phyloP scores from a whole-genome alignment of 1,284 basidiomycete genomes.

The Cryptococcus sp. region DNA sequence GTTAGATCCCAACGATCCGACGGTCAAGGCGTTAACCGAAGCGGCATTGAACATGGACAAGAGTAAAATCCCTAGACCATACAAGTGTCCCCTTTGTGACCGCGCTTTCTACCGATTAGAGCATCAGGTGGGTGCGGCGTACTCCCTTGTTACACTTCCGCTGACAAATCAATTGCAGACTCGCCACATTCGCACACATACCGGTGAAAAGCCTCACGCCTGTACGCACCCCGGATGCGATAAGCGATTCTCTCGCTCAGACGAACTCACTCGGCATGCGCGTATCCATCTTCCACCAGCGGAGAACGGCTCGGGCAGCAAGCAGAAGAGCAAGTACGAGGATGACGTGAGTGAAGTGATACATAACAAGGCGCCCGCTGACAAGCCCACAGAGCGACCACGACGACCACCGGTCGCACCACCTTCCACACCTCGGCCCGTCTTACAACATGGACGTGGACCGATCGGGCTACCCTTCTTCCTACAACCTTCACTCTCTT shows the following conservation, averaged over 20 bases:
- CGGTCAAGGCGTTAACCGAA: slow-evolving; percentile 54
- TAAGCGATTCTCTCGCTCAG: slow-evolving; percentile 95
- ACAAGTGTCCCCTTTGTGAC: slow-evolving; percentile 93
- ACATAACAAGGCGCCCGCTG: background rate
- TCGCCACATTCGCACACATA: slow-evolving; percentile 96
- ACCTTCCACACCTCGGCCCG: slow-evolving; percentile 44
- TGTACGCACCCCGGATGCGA: slow-evolving; percentile 95
- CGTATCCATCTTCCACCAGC: slow-evolving; percentile 73
- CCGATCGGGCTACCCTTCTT: slow-evolving; percentile 34
- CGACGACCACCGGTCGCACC: slow-evolving; percentile 42
- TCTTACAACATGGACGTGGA: slow-evolving; percentile 53
- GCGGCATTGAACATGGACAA: slow-evolving; percentile 57
- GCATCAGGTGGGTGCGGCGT: slow-evolving; percentile 71
- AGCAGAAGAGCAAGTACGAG: slow-evolving; percentile 37
- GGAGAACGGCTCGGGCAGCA: slow-evolving; percentile 37
- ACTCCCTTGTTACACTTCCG: background rate
- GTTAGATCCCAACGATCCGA: slow-evolving; percentile 55
- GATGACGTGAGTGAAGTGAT: slow-evolving; percentile 40
- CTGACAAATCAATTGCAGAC: slow-evolving; percentile 65
- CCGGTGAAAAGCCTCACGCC: slow-evolving; percentile 94
- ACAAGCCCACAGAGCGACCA: slow-evolving; percentile 30
- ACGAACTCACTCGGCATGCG: slow-evolving; percentile 94
- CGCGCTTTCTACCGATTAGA: slow-evolving; percentile 87
- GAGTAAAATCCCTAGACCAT: slow-evolving; percentile 70
- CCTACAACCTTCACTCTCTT: slow-evolving; percentile 43